Base-by-base conservation (phyloP, 2,329 filamentous ascomycete species). In the Diaporthe sp. region DNA sequence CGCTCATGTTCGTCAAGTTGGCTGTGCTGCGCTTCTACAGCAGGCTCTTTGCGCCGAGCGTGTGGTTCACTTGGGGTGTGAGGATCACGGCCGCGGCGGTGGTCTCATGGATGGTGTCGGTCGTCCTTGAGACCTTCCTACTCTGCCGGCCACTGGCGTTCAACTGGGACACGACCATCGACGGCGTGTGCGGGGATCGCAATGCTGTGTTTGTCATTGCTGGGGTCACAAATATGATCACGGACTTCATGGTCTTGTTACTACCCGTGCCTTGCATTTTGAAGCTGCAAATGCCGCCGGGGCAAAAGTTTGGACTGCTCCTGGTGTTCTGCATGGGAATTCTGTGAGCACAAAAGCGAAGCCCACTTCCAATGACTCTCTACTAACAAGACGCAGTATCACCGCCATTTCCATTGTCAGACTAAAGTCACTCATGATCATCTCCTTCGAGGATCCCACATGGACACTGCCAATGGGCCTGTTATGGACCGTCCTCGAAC, bases 401-500 rank as follows among this genome's bases (percentile, higher is more conserved):
- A 64, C 40, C 28, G 50, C 66, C 7, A 70, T 74, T 22, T 70
- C 55, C 28, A 74, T 74, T 22, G 47, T 74, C 45, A 57, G 72
- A 15, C 45, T 74, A 13, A 33, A 54, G n/a, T 71, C 72, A 3
- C 33, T 74, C 15, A 71, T 66, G 40, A 47, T 35, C 5, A 71
- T 74, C 42, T 61, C 64, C 17, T 74, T 74, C 45, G 60, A 57
- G 1, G 72, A 74, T 5, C 55, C 72, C 4, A 71, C 72, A 6
- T 71, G 35, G 33, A 71, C 72, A 13, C 42, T 74, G 19, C 72
- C 64, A 3, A 74, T 64, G 64, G 72, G 72, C 22, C 72, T 74
- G 22, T 45, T 74, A 1, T 74, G 72, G 72, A 74, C 64, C 3
- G 72, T 74, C 9, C 42, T 74, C 15, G 72, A 74, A n/a, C 72